phyloP scores from a whole-genome alignment of 108 stramenopile species.

The Seminavis robusta region DNA sequence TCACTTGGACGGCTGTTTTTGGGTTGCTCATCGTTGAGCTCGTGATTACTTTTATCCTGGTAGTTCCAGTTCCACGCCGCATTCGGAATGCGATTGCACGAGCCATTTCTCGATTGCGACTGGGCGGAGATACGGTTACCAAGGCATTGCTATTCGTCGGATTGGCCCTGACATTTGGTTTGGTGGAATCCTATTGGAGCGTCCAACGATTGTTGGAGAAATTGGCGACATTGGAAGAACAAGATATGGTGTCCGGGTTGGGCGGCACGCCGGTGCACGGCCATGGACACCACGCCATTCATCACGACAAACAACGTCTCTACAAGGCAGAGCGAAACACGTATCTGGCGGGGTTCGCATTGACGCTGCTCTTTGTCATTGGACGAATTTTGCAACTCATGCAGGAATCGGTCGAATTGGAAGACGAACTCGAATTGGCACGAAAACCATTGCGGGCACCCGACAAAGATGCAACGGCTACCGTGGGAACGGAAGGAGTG shows the following conservation, averaged over 20 bases:
- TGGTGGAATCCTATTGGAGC: constrained; percentile 14
- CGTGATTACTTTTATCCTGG: constrained; percentile 24
- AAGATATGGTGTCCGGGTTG: no score
- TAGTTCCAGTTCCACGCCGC: constrained; percentile 32
- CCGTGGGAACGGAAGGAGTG: no score
- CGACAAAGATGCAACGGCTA: no score
- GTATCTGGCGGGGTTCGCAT: constrained; percentile 34
- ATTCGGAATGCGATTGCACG: constrained; percentile 20
- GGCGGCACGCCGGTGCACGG: not conserved
- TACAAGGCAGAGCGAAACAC: constrained; percentile 34
- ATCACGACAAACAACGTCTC: constrained; percentile 22
- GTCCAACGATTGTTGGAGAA: constrained; percentile 9
- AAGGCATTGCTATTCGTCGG: constrained; percentile 12
- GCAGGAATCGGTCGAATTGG: constrained; percentile 34
- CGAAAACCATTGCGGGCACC: no score
- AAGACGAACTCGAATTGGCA: constrained; percentile 22
- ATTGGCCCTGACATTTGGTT: constrained; percentile 19
- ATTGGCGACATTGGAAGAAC: not conserved
- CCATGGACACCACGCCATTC: constrained; percentile 5
- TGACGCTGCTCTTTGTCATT: constrained; percentile 42
- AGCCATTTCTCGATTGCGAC: constrained; percentile 11
- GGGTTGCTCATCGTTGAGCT: constrained; percentile 28
- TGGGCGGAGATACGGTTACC: constrained; percentile 12
- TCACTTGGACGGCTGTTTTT: constrained; percentile 33
- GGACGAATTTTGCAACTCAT: constrained; percentile 26